Evolutionary conservation across 208 protist species (phyloP).

Genomic region (Wallacemonas collosoma): DNA sequence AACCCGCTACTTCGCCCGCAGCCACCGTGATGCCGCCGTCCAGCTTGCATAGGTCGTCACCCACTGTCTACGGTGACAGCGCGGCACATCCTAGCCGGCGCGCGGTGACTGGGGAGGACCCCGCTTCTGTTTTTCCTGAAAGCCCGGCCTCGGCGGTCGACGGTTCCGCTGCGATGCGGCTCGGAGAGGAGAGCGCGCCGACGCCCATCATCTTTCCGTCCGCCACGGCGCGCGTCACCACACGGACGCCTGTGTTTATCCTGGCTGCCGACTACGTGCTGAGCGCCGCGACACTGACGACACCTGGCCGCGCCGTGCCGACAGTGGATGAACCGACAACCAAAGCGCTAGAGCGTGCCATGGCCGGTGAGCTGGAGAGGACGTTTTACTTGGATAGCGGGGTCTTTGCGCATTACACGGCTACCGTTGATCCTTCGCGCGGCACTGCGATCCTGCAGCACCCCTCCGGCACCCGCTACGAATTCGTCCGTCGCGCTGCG

Average conservation of each 20-base stretch:
- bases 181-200: constrained; percentile 20
- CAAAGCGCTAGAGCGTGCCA: constrained; percentile 32
- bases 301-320: constrained; percentile 12
- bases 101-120: too few relatives aligned
- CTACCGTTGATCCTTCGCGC: constrained; percentile 9
- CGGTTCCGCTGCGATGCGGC: neutral
- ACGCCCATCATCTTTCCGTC: constrained; percentile 55
- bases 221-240: constrained; percentile 45
- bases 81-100: too few relatives aligned
- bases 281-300: neutral
- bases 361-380: constrained; percentile 15
- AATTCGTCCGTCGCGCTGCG: constrained; percentile 30
- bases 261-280: constrained; percentile 45
- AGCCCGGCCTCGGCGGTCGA: neutral
- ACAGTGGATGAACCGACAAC: constrained; percentile 28
- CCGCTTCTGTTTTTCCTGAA: neutral
- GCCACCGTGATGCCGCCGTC: neutral
- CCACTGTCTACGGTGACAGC: too few relatives aligned
- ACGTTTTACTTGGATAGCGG: constrained; percentile 19
- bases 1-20: neutral
- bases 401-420: constrained; percentile 6
- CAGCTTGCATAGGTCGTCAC: too few relatives aligned
- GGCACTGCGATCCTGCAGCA: constrained; percentile 14
- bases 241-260: constrained; percentile 48
- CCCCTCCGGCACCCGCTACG: neutral